phyloP scores from a whole-genome alignment of 139 green algal species.

The Coelastrella sp. region DNA sequence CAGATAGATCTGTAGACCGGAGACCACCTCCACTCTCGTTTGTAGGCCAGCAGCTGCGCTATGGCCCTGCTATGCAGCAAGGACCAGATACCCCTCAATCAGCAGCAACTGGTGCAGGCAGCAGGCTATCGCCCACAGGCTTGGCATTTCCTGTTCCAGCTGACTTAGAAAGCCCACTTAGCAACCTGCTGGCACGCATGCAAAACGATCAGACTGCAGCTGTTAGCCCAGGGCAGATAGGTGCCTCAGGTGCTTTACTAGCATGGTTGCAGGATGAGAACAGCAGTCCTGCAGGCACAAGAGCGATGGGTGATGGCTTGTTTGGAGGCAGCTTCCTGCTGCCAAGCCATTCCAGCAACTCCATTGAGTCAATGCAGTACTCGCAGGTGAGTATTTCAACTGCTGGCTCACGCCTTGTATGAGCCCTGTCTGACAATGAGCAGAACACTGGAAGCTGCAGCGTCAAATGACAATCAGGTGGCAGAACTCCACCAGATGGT shows the following conservation, averaged over 20 bases:
- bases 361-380: not conserved
- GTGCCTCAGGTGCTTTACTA: not conserved
- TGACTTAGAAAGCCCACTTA: constrained; percentile 18
- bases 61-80: constrained; percentile 14
- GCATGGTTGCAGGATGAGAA: not conserved
- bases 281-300: not conserved
- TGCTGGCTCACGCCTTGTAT: too few relatives aligned
- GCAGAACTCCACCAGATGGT: too few relatives aligned
- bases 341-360: not conserved
- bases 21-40: not conserved
- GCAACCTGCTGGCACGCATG: constrained; percentile 28
- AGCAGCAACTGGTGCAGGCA: constrained; percentile 41
- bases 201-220: constrained; percentile 39
- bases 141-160: not conserved
- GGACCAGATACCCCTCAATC: not conserved
- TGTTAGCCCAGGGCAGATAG: not conserved
- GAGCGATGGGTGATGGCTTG: constrained; percentile 20
- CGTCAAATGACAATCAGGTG: not conserved
- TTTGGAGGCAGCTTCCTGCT: constrained; percentile 37
- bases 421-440: too few relatives aligned
- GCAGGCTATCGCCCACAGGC: not conserved
- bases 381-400: not conserved
- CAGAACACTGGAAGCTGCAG: too few relatives aligned
- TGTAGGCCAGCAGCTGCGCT: constrained; percentile 38
- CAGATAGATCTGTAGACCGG: too few relatives aligned